These are phyloP conservation scores for Clitopilus passeckerianus DNA, from an alignment of 768 basidiomycete genomes.

Conservation along the genomic window DNA sequence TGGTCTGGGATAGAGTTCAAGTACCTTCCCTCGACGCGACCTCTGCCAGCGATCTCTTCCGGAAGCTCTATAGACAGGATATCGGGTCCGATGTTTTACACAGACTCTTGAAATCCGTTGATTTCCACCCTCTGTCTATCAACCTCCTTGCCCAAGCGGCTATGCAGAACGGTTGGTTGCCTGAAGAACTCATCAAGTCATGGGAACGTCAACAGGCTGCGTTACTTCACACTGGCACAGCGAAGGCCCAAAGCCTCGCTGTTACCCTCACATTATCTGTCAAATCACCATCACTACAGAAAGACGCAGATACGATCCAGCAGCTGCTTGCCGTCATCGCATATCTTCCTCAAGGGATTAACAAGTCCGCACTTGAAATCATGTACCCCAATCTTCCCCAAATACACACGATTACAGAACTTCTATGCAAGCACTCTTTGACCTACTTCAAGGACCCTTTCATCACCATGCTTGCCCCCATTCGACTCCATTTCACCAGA, in stretches of 20 bases:
- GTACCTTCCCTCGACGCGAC: background rate
- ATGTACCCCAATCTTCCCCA: background rate
- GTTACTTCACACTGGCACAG: background rate
- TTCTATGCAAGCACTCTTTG: background rate
- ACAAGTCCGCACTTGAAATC: background rate
- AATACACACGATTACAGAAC: background rate
- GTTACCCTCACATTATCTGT: background rate
- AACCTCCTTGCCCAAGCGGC: conserved; percentile 1
- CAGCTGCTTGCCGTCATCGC: background rate
- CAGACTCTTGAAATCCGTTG: background rate
- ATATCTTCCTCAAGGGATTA: background rate
- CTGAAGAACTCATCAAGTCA: background rate
- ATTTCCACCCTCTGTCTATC: conserved; percentile 3
- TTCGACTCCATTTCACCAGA: conserved; percentile 2
- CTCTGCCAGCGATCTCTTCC: background rate
- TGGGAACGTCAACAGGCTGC: background rate
- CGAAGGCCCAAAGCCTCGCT: background rate
- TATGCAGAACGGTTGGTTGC: background rate
- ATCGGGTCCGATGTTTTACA: background rate
- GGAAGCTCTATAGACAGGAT: background rate
- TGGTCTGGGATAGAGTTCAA: background rate
- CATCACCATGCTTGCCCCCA: conserved; percentile 2
- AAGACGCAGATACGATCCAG: background rate
- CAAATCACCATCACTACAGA: background rate
- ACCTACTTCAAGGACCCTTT: background rate